Evolutionary conservation across 768 basidiomycete genomes (phyloP), one percentile per base, ranked within the genome.

Genomic region (Russula virescens): DNA sequence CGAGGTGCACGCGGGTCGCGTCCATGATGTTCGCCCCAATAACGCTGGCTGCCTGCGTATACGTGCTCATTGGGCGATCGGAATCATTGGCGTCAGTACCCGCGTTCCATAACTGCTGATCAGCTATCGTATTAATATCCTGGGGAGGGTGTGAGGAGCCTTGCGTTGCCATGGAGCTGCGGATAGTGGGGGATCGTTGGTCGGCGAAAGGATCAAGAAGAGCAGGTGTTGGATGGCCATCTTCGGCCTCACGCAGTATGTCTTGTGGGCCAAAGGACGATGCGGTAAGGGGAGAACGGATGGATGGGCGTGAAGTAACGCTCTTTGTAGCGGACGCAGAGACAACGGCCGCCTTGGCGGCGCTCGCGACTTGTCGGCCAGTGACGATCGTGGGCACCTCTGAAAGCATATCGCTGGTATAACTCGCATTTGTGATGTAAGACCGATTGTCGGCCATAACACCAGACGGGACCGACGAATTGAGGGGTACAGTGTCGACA

Each of bases 351-450:
- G 91, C 88, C 73, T 86, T 89, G 52, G 85, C 85, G 42, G 89
- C 83, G 38, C 88, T 88, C 46, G 89, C 74, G 8, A 91, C 87
- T 68, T 89, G 86, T 52, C 87, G 72, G 80, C 68, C 89, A 0
- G 88, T 89, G 65, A 92, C 83, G 68, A 92, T 92, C 77, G 87
- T 85, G 25, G 90, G 89, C 1, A 88, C 84, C 71, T 92, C 90
- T 68, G 86, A 84, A 63, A 91, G 75, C 75, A 92, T 81, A 68
- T 91, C 90, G 69, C 88, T 91, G 18, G 86, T 80, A 70, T 81
- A 89, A 69, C 87, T 90, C 46, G 85, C 86, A 47, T 80, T 83
- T 31, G 89, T 87, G 79, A 87, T 82, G 75, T 81, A 89, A 21
- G 91, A 91, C 60, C 82, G 78, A 65, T 87, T 77, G 38, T 84